These are phyloP conservation scores for Ambrosia artemisiifolia DNA, from an alignment of 129 eudicot species.

Conservation along the genomic window DNA sequence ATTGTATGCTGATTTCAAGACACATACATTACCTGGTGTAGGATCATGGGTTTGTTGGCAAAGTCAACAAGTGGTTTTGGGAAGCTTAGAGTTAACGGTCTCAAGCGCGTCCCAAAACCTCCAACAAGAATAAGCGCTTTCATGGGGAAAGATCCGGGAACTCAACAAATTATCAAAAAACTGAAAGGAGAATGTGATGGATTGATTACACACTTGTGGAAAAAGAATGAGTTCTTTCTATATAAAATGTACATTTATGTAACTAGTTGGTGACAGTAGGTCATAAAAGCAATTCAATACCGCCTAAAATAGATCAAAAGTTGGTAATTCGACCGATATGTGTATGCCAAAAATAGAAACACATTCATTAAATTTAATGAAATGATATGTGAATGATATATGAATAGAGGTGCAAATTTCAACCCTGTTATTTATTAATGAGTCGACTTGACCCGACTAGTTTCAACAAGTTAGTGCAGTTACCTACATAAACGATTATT, in stretches of 20 bases:
- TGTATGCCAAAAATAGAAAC: constrained; percentile 17
- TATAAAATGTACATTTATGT: constrained; percentile 6
- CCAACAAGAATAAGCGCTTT: constrained; percentile 99
- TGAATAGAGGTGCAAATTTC: not conserved
- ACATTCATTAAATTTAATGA: not conserved
- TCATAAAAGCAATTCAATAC: constrained; percentile 13
- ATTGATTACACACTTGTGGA: constrained; percentile 4
- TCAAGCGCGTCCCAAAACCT: constrained; percentile 90
- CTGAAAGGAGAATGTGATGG: constrained; percentile 14
- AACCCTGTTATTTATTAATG: no score
- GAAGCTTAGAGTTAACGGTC: constrained; percentile 70
- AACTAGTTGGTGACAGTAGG: constrained; percentile 22
- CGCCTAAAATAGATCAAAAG: not conserved
- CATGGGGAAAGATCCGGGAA: constrained; percentile 38
- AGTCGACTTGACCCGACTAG: no score
- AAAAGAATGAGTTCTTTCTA: not conserved
- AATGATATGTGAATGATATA: not conserved
- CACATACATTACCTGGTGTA: constrained; percentile 53
- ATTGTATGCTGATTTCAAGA: not conserved
- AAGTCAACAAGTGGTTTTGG: constrained; percentile 91
- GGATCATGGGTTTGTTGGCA: constrained; percentile 90
- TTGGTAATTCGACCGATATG: not conserved
- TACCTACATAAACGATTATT: no score
- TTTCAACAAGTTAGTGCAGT: no score
- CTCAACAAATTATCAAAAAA: not conserved